phyloP scores from a whole-genome alignment of 169 alveolate species.

The Eimeria sp. region DNA sequence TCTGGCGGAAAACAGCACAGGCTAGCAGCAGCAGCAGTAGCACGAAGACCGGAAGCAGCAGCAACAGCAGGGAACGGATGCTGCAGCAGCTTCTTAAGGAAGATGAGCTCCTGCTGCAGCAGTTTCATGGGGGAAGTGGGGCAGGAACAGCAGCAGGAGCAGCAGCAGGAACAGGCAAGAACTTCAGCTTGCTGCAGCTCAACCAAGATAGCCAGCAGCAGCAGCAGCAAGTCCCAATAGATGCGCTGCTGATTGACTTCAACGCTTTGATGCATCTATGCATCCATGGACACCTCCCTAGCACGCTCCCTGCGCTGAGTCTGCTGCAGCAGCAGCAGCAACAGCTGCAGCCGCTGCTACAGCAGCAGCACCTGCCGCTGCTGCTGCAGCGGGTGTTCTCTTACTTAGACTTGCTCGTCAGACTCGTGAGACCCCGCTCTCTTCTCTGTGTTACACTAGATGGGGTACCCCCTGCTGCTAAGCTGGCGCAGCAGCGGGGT shows the following conservation, averaged over 20 bases:
- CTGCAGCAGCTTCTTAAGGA: constrained; percentile 41
- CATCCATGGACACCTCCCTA: constrained; percentile 74
- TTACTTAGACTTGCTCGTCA: constrained; percentile 88
- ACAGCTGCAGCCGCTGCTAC: constrained; percentile 17
- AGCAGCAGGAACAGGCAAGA: neutral
- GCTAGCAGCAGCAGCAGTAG: constrained; percentile 45
- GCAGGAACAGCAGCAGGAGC: neutral
- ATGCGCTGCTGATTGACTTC: constrained; percentile 73
- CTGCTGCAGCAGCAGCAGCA: constrained; percentile 67
- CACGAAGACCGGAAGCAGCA: constrained; percentile 23
- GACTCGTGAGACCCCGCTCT: constrained; percentile 96
- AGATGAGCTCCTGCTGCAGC: constrained; percentile 38
- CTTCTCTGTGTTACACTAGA: constrained; percentile 95
- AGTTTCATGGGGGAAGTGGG: neutral
- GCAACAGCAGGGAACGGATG: neutral
- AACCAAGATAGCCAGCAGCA: neutral
- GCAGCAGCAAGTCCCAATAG: constrained; percentile 31
- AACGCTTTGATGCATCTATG: constrained; percentile 79
- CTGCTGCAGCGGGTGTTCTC: constrained; percentile 62
- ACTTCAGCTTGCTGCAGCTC: neutral
- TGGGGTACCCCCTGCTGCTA: constrained; percentile 99
- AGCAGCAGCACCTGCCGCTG: constrained; percentile 17
- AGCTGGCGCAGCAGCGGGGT: constrained; percentile 98
- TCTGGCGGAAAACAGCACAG: constrained; percentile 7
- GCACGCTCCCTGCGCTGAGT: neutral